A percentile compares a stretch with the other conserved stretches of the same genome.
Evolutionary conservation across 192 early-diverging fungal genomes (phyloP).

Genomic region (Phycomyces nitens): DNA sequence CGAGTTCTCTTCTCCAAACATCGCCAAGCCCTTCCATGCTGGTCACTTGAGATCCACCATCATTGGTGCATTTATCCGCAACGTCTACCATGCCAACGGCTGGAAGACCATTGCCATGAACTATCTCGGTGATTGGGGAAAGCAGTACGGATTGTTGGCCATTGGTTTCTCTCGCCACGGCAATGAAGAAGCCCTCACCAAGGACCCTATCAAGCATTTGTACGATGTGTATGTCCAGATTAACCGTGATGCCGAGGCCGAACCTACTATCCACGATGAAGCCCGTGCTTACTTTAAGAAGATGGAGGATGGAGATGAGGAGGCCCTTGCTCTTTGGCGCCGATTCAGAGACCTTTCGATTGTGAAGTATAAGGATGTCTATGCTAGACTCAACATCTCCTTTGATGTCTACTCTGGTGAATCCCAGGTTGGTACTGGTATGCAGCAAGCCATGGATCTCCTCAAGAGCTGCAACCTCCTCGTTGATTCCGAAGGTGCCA

Average conservation of each 20-base stretch:
- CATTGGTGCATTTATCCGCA: conserved; percentile 90
- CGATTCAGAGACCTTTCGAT: conserved; percentile 88
- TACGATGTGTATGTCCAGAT: conserved; percentile 91
- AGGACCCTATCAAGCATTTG: conserved; percentile 87
- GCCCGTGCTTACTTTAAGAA: conserved; percentile 89
- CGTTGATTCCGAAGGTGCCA: conserved; percentile 76
- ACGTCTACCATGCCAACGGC: conserved; percentile 80
- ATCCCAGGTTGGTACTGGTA: conserved; percentile 79
- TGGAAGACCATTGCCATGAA: conserved; percentile 92
- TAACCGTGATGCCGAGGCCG: conserved; percentile 67
- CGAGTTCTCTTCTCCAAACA: conserved; percentile 95
- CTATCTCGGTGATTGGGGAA: conserved; percentile 99
- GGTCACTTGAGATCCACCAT: conserved; percentile 98
- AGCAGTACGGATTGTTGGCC: conserved; percentile 95
- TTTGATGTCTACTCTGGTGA: conserved; percentile 97
- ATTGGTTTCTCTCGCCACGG: conserved; percentile 84
- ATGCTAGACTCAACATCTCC: conserved; percentile 84
- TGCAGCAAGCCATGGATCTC: conserved; percentile 64
- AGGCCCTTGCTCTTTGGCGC: conserved; percentile 78
- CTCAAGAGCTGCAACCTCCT: conserved; percentile 72
- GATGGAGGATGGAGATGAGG: conserved; percentile 92
- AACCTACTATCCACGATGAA: conserved; percentile 69
- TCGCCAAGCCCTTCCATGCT: conserved; percentile 98
- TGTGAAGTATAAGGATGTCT: conserved; percentile 88
- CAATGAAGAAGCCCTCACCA: conserved; percentile 68